Percentiles rank a stretch among this genome's conserved stretches.
Evolutionary conservation across 257 asterid species (phyloP).

Genomic region (Craterostigma plantagineum): DNA sequence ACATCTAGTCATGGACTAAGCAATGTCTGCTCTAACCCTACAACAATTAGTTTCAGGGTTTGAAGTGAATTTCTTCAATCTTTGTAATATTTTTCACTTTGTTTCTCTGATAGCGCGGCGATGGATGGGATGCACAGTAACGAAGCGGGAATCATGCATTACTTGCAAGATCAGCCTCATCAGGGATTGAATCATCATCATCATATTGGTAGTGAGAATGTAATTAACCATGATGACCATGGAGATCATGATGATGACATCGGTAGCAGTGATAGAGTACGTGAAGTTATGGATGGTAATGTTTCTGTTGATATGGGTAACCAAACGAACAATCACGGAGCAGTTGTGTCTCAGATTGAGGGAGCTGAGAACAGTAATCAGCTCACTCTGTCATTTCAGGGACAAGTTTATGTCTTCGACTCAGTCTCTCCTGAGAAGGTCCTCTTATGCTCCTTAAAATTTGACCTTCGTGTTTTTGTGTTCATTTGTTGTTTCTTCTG

Average conservation of each 20-base stretch:
- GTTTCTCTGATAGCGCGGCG: neutral
- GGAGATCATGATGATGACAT: constrained; percentile 22
- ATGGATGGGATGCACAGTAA: constrained; percentile 35
- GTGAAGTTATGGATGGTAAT: constrained; percentile 37
- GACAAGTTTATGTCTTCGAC: constrained; percentile 58
- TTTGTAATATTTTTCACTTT: no score
- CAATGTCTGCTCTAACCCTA: no score
- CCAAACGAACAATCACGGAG: constrained; percentile 24
- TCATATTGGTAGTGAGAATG: constrained; percentile 18
- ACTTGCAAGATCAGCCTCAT: constrained; percentile 40
- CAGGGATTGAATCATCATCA: constrained; percentile 27
- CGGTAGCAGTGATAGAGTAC: constrained; percentile 18
- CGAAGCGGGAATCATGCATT: constrained; percentile 36
- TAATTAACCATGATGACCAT: constrained; percentile 30
- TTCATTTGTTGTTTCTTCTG: no score
- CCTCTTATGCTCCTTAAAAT: neutral
- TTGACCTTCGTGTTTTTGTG: neutral
- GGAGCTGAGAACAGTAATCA: constrained; percentile 28
- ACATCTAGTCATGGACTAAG: no score
- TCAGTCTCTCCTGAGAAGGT: constrained; percentile 67
- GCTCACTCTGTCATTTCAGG: constrained; percentile 61
- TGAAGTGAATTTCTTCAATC: no score
- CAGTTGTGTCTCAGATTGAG: constrained; percentile 18
- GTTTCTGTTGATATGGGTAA: constrained; percentile 25
- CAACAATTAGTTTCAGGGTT: no score